Percentiles rank a stretch among this genome's conserved stretches.
Conservation (phyloP, 306 rosid genomes). For the Cucurbita moschata region DNA sequence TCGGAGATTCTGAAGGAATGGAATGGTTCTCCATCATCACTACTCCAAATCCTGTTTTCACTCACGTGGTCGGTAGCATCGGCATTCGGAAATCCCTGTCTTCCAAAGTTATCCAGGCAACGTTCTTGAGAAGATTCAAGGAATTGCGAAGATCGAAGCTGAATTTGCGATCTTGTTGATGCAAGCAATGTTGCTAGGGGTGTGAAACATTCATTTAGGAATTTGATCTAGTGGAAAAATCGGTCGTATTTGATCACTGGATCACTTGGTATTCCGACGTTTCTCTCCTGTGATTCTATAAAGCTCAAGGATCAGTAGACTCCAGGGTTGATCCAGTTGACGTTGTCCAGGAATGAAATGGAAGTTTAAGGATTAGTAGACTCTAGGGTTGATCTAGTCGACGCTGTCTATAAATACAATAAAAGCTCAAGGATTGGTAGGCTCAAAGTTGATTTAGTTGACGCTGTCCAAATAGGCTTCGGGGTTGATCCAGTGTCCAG, state of each 20-base stretch:
- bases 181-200: conserved; percentile 44
- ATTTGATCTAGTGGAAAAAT: conserved; percentile 47
- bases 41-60: conserved; percentile 46
- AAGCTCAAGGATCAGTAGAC: conserved; percentile 35
- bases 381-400: too few relatives aligned
- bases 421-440: too few relatives aligned
- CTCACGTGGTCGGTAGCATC: background rate
- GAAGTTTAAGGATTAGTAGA: too few relatives aligned
- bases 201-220: conserved; percentile 43
- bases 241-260: conserved; percentile 75
- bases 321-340: too few relatives aligned
- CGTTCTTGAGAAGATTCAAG: conserved; percentile 64
- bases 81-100: too few relatives aligned
- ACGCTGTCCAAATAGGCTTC: too few relatives aligned
- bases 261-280: conserved; percentile 78
- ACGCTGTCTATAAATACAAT: too few relatives aligned
- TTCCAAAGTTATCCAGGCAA: background rate
- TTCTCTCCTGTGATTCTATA: conserved; percentile 90
- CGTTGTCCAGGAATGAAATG: too few relatives aligned
- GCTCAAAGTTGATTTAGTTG: too few relatives aligned
- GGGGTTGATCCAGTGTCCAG: too few relatives aligned
- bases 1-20: conserved; percentile 65
- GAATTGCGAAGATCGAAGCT: conserved; percentile 65
- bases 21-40: conserved; percentile 48
- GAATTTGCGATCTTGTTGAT: conserved; percentile 10